Evolutionary conservation across 345 rosid genomes (phyloP), one percentile per base, ranked within the genome.

Genomic region (Pistacia integerrima): DNA sequence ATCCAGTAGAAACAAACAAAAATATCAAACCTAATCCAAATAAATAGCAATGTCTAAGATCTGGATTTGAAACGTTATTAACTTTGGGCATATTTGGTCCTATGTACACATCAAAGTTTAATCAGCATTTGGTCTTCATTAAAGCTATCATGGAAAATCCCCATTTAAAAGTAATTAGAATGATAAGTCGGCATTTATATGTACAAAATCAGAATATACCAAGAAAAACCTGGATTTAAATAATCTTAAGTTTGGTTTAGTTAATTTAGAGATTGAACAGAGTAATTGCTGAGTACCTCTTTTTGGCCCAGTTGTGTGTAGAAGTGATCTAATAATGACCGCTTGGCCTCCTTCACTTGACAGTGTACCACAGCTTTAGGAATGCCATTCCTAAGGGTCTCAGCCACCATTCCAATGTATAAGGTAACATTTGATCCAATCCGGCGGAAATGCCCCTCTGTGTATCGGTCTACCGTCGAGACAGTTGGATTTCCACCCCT

Each of bases 281-380:
- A 46, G 3, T 30, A 28, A 30, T 7, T 46, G 46, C 3, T 9
- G 5, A 18, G 20, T 87, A 89, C 94, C 91, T 89, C 86, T 68
- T 75, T 86, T 81, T 73, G 80, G 30, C 90, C 89, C 51, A 91
- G 14, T 75, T 78, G 89, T n/a, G 83, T 55, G 49, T 87, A 89
- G 76, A 91, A 87, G 74, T 73, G 82, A 82, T 84, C 84, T 51
- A 89, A 82, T 54, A 91, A 80, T 8, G 90, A 82, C 25, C 74
- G 84, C 65, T 85, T 87, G 48, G 90, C 90, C 80, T 87, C 91
- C 78, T 73, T 83, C 74, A 90, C 91, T 82, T 90, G 94, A 77
- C 94, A 90, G 76, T 85, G 78, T 36, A 89, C 93, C 60, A 91
- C 89, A 52, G 92, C 90, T 74, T 91, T 91, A 5, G 94, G 94